A percentile compares a stretch with the other conserved stretches of the same genome.
phyloP scores from a whole-genome alignment of 2,329 filamentous ascomycete genomes.

The Fusarium pilosicola region DNA sequence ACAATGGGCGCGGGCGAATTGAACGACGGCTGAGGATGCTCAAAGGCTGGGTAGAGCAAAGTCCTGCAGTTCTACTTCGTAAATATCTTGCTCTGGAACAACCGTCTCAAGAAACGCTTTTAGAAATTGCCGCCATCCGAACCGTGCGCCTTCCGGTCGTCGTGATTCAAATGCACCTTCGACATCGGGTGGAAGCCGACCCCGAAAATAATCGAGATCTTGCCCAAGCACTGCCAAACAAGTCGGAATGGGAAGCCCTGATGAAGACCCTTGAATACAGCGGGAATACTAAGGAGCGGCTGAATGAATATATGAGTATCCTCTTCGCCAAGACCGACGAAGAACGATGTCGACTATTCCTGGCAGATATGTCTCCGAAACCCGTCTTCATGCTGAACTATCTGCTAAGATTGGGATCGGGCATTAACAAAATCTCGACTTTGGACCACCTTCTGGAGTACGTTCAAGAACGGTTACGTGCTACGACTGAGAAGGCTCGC shows the following conservation, averaged over 20 bases:
- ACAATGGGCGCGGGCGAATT: not conserved
- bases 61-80: conserved; percentile 42
- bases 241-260: conserved; percentile 37
- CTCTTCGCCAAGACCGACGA: conserved; percentile 46
- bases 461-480: conserved; percentile 34
- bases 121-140: conserved; percentile 39
- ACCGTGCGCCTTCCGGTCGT: conserved; percentile 44
- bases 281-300: conserved; percentile 31
- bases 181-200: conserved; percentile 33
- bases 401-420: conserved; percentile 43
- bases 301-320: conserved; percentile 45
- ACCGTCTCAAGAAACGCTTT: conserved; percentile 18
- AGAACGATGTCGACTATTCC: conserved; percentile 46
- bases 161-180: conserved; percentile 48
- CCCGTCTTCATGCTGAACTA: conserved; percentile 48
- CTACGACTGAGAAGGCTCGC: conserved; percentile 10
- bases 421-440: conserved; percentile 37
- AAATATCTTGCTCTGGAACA: conserved; percentile 24
- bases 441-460: conserved; percentile 44
- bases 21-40: conserved; percentile 35
- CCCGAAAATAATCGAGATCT: conserved; percentile 26
- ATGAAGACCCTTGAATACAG: conserved; percentile 32
- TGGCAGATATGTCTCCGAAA: conserved; percentile 37
- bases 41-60: conserved; percentile 37
- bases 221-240: conserved; percentile 40